Base-by-base conservation (phyloP, 2,329 filamentous ascomycete genomes). In the Chrysosphaeria jannelii region DNA sequence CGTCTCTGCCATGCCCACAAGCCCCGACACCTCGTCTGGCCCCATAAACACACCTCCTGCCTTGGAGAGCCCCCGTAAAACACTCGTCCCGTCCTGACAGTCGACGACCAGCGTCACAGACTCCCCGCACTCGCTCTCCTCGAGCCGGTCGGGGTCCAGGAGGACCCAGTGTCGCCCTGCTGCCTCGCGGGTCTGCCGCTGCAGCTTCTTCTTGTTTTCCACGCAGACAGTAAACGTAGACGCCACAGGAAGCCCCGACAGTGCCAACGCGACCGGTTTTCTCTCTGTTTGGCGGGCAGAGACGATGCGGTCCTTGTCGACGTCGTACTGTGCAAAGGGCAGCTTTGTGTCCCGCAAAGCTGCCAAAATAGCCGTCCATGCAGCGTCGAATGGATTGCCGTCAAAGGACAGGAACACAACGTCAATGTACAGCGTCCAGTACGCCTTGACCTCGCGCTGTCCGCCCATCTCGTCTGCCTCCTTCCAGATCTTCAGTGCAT, bases 371-470 rank as follows among this genome's bases (percentile, higher is more conserved):
- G 76, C 66, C 1, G 69, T 58, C 79, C 81, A 93, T 0, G 76
- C 75, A 1, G 75, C 72, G 37, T 97, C 81, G 32, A 93, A 79
- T 2, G 76, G 62, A 36, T 85, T 89, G 5, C 81, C 81, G 31
- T 90, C 79, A 23, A 90, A 63, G 0, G 75, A 88, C 33, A 97
- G 68, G 45, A 90, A 85, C 38, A 91, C 59, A n/a, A 91, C 54
- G 39, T 93, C 81, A 32, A 97, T 72, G 43, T 90, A 91, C 11
- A 97, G 60, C 7, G 74, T 67, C 85, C 81, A 97, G 43, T 88
- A 93, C 0, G 70, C 85, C 39, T 72, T 81, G 8, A 81, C 44
- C 28, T 44, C 39, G 17, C 41, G 41, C 1, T 33, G 29, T 3
- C 25, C 25, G 25, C 28, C 25, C 17, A 33, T 30, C 9, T 35